These are phyloP conservation scores for Setomelanomma holmii DNA, from an alignment of 2,329 filamentous ascomycete genomes.

Conservation along the genomic window DNA sequence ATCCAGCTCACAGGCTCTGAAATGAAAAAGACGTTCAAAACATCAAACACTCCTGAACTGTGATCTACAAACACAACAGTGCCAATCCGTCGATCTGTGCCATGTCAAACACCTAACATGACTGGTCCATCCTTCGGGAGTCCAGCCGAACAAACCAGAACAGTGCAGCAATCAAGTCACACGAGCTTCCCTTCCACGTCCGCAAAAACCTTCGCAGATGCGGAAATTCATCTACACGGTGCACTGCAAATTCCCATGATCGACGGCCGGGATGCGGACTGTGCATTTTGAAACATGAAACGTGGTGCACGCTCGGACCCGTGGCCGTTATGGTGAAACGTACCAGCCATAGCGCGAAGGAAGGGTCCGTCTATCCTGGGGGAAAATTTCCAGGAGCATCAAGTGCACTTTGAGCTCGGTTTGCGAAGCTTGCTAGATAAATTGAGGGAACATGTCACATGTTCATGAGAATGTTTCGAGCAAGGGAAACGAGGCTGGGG, in stretches of 20 bases:
- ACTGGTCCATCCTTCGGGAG: no score
- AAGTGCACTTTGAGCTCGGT: not conserved
- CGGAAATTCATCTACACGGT: not conserved
- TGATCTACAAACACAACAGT: slow-evolving; percentile 1
- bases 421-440: no score
- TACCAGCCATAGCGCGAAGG: not conserved
- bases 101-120: no score
- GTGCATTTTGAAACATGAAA: not conserved
- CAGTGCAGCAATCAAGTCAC: no score
- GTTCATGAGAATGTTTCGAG: not conserved
- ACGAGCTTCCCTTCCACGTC: no score
- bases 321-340: not conserved
- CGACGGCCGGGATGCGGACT: not conserved
- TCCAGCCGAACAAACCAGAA: not conserved
- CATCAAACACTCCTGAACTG: not conserved
- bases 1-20: not conserved
- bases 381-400: not conserved
- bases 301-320: not conserved
- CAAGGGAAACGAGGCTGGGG: not conserved
- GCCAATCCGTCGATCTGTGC: not conserved
- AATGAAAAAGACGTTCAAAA: not conserved
- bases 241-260: not conserved
- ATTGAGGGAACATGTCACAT: not conserved
- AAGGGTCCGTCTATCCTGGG: not conserved
- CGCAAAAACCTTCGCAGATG: no score